phyloP scores from a whole-genome alignment of 2,329 filamentous ascomycete species.

The Cadophora luteo-olivacea region DNA sequence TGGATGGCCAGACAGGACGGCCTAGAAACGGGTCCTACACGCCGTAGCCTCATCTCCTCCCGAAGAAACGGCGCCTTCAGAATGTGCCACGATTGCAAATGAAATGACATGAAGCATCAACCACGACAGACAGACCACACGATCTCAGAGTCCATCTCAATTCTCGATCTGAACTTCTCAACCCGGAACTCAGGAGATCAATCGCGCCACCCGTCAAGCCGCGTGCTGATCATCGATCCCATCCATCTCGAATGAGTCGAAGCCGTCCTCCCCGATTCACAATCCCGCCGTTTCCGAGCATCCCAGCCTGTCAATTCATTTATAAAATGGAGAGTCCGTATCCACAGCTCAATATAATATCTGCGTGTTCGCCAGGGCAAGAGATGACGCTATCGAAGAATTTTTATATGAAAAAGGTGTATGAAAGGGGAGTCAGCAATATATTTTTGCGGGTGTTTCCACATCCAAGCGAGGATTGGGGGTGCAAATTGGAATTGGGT shows the following conservation, averaged over 20 bases:
- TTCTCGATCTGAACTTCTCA: neutral
- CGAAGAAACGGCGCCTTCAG: neutral
- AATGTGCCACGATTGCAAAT: neutral
- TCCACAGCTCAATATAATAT: slow-evolving; percentile 3
- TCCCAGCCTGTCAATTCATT: neutral
- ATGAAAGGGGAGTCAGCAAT: neutral
- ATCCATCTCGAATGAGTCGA: neutral
- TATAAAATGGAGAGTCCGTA: neutral
- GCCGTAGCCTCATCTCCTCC: neutral
- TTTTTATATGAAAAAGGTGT: neutral
- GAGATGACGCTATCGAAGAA: neutral
- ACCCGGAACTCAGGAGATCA: neutral
- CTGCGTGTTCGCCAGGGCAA: neutral
- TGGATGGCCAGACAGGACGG: neutral
- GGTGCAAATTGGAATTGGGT: neutral
- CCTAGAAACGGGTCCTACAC: neutral
- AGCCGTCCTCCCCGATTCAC: neutral
- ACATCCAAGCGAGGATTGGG: slow-evolving; percentile 1
- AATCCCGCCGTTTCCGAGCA: neutral
- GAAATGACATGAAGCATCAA: neutral
- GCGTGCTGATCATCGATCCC: slow-evolving; percentile 1
- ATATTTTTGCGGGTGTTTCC: neutral
- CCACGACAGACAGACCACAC: neutral
- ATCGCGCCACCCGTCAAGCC: slow-evolving; percentile 13
- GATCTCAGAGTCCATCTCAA: neutral